Conservation (phyloP, 148 eudicot genomes). For the Fagopyrum tataricum region DNA sequence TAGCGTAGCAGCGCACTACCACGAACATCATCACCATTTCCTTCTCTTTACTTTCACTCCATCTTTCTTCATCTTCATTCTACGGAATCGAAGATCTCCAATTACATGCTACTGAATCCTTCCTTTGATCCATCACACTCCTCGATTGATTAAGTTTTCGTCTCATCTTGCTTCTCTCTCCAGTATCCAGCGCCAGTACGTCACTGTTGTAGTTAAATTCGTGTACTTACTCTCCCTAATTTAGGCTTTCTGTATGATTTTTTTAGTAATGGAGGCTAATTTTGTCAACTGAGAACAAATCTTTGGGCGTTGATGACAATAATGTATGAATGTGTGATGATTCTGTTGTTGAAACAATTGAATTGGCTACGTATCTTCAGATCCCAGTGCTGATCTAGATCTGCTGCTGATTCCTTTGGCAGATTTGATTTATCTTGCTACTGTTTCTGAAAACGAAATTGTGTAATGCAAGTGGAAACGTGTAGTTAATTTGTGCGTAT, state of each 20-base stretch:
- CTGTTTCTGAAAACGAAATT: constrained; percentile 2
- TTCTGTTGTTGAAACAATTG: constrained; percentile 1
- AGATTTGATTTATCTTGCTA: background rate
- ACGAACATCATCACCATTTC: constrained; percentile 8
- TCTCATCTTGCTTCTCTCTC: background rate
- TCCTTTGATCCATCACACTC: background rate
- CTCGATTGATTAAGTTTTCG: background rate
- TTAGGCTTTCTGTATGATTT: background rate
- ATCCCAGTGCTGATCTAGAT: constrained; percentile 5
- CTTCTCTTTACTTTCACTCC: constrained; percentile 5
- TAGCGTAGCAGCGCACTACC: background rate
- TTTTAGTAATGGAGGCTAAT: background rate
- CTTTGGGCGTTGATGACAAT: background rate
- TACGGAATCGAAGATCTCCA: constrained; percentile 9
- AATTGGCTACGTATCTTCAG: background rate
- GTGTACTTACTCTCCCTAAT: background rate
- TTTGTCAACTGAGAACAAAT: background rate
- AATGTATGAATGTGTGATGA: background rate
- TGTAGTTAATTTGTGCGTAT: background rate
- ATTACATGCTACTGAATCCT: background rate
- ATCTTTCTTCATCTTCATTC: background rate
- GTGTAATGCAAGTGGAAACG: background rate
- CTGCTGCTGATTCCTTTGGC: background rate
- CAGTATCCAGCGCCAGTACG: background rate
- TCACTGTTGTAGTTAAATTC: background rate